Percentiles rank a stretch among this genome's conserved stretches.
Evolutionary conservation across 2,329 filamentous ascomycete genomes (phyloP).

Genomic region (Kalmusia sp.): DNA sequence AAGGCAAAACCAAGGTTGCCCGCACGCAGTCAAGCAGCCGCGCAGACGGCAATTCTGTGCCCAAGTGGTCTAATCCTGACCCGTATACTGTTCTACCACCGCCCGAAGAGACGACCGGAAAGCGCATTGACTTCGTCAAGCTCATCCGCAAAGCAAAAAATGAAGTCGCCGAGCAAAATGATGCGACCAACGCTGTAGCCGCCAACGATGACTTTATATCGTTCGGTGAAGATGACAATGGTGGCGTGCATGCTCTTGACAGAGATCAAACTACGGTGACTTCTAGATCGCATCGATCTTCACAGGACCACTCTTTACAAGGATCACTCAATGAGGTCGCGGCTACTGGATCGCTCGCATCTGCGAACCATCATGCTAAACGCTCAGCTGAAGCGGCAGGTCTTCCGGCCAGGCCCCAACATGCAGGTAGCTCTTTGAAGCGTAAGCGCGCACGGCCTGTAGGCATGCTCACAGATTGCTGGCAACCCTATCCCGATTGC

Average conservation of each 20-base stretch:
- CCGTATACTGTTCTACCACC: conserved; percentile 89
- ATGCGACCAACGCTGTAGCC: conserved; percentile 56
- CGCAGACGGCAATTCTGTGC: conserved; percentile 51
- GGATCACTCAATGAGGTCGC: conserved; percentile 31
- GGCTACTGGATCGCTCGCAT: conserved; percentile 13
- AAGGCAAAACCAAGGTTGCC: conserved; percentile 33
- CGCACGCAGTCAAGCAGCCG: conserved; percentile 22
- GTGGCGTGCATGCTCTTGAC: conserved; percentile 25
- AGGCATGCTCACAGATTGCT: conserved; percentile 50
- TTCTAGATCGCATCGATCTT: not conserved
- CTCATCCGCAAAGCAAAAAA: conserved; percentile 88
- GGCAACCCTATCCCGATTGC: conserved; percentile 45
- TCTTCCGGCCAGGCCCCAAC: conserved; percentile 13
- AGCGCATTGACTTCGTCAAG: conserved; percentile 87
- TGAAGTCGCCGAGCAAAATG: conserved; percentile 60
- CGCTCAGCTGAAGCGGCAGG: conserved; percentile 8
- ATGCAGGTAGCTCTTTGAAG: conserved; percentile 57
- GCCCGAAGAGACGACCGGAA: conserved; percentile 72
- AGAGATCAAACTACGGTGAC: not conserved
- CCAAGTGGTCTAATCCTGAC: conserved; percentile 96
- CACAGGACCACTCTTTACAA: conserved; percentile 13
- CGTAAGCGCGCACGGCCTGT: conserved; percentile 66
- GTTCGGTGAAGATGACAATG: conserved; percentile 71
- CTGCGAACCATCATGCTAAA: not conserved
- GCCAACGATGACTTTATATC: conserved; percentile 86